These are phyloP conservation scores for Nothomitra cinnamomea DNA, from an alignment of 2,329 filamentous ascomycete species.

Conservation along the genomic window DNA sequence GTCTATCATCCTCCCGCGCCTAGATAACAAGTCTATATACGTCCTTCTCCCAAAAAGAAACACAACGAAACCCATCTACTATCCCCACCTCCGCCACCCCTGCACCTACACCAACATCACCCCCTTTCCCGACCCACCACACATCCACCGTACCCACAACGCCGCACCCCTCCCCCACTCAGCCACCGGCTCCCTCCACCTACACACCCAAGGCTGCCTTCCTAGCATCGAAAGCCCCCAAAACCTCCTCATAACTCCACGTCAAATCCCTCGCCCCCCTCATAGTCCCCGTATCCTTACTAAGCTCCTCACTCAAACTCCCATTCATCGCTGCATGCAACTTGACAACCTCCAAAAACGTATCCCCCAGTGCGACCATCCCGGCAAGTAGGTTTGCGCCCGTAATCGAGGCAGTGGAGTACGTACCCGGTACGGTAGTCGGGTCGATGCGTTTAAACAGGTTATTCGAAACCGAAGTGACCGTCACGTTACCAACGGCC, in stretches of 20 bases:
- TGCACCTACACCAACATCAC: too few species aligned
- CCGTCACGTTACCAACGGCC: constrained; percentile 15
- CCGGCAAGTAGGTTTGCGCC: constrained; percentile 16
- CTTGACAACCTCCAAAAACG: constrained; percentile 25
- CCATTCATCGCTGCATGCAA: constrained; percentile 23
- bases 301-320: constrained; percentile 27
- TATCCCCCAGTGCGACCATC: constrained; percentile 21
- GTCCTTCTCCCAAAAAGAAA: too few species aligned
- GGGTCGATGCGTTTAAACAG: too few species aligned
- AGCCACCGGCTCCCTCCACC: too few species aligned
- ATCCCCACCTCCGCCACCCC: too few species aligned
- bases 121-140: too few species aligned
- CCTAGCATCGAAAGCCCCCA: constrained; percentile 23
- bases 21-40: too few species aligned
- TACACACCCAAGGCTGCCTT: constrained; percentile 7
- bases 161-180: too few species aligned
- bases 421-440: too few species aligned
- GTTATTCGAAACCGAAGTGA: constrained; percentile 17
- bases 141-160: too few species aligned
- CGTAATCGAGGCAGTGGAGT: not conserved
- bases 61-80: too few species aligned
- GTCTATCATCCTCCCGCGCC: too few species aligned
- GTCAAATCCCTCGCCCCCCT: constrained; percentile 26
- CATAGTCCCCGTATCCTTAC: constrained; percentile 23
- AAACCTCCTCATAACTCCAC: constrained; percentile 28